phyloP scores from a whole-genome alignment of 2,329 filamentous ascomycete genomes.

The Cladosporium sp. region DNA sequence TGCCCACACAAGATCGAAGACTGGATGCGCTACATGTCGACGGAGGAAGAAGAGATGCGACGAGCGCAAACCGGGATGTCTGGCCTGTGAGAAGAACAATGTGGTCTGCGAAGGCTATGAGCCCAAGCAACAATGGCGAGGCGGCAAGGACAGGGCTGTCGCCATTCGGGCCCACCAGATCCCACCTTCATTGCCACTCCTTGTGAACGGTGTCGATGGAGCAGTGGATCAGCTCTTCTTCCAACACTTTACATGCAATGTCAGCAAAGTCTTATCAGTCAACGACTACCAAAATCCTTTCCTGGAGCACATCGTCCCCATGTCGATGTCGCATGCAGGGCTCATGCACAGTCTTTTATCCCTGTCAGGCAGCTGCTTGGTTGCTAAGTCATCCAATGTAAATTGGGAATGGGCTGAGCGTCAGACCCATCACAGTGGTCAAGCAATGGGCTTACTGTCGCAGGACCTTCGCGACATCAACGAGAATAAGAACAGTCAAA shows the following conservation, averaged over 20 bases:
- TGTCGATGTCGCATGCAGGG: constrained; percentile 73
- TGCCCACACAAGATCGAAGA: constrained; percentile 66
- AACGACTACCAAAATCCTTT: constrained; percentile 80
- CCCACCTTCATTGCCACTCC: constrained; percentile 49
- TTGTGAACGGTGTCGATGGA: constrained; percentile 79
- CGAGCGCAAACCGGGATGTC: constrained; percentile 49
- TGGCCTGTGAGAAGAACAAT: constrained; percentile 91
- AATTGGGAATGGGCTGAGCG: constrained; percentile 50
- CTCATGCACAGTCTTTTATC: constrained; percentile 89
- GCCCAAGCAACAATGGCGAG: constrained; percentile 81
- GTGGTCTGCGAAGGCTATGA: constrained; percentile 89
- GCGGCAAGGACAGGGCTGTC: constrained; percentile 62
- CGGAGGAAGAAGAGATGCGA: constrained; percentile 60
- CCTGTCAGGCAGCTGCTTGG: constrained; percentile 71
- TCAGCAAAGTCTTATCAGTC: constrained; percentile 77
- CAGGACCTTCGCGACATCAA: constrained; percentile 19
- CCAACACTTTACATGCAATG: constrained; percentile 73
- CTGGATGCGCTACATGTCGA: constrained; percentile 56
- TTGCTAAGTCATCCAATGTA: constrained; percentile 42
- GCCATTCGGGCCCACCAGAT: constrained; percentile 26
- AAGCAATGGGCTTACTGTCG: constrained; percentile 29
- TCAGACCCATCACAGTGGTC: constrained; percentile 52
- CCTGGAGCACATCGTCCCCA: constrained; percentile 75
- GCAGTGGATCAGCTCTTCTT: constrained; percentile 75
- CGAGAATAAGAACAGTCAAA: neutral